A percentile compares a stretch with the other conserved stretches of the same genome.
Conservation (phyloP, 2,329 filamentous ascomycete species). For the Fusarium pseudocircinatum region DNA sequence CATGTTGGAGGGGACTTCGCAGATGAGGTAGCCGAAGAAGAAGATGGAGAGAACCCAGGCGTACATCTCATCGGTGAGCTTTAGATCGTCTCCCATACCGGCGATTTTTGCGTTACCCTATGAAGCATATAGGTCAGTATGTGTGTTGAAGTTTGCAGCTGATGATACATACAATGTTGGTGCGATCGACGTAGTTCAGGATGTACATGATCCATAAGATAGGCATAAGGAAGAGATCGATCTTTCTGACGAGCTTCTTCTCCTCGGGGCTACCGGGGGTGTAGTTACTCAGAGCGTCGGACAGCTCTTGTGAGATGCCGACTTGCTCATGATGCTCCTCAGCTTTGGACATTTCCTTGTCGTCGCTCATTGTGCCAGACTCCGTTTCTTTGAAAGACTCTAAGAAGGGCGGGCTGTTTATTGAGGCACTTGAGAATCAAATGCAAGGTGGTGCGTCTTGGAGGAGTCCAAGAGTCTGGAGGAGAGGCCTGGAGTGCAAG, state of each 20-base stretch:
- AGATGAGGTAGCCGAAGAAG: background rate
- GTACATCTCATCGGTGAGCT: background rate
- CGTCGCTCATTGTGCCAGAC: background rate
- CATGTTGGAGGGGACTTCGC: background rate
- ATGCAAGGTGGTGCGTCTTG: too few relatives aligned
- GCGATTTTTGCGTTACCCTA: background rate
- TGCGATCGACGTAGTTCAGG: background rate
- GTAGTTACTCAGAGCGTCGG: background rate
- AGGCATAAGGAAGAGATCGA: background rate
- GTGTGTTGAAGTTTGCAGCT: accelerated
- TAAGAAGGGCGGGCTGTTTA: background rate
- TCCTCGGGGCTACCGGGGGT: background rate
- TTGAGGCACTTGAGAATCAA: background rate
- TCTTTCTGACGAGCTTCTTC: background rate
- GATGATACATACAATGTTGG: background rate
- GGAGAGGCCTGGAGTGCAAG: background rate
- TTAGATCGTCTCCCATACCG: background rate
- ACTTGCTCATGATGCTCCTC: background rate
- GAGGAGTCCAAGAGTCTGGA: background rate
- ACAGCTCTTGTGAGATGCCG: background rate
- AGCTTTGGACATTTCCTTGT: background rate
- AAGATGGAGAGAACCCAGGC: background rate
- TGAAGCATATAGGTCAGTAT: background rate
- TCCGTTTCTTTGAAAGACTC: accelerated
- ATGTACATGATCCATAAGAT: background rate